These are phyloP conservation scores for Cronartium quercuum DNA, from an alignment of 1,284 basidiomycete species.

Conservation along the genomic window DNA sequence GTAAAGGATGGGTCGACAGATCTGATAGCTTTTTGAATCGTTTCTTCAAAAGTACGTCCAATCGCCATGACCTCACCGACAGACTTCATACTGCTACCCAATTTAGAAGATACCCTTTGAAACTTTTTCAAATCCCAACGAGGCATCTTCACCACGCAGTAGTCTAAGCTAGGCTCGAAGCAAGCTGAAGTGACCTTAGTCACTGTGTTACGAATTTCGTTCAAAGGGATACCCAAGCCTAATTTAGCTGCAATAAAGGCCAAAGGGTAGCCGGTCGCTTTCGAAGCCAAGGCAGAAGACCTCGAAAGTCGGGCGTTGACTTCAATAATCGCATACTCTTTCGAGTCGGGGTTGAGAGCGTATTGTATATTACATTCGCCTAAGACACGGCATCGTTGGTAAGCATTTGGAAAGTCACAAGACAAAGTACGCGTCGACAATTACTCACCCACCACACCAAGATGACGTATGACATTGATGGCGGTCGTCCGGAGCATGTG, in stretches of 20 bases:
- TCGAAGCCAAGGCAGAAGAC: constrained; percentile 94
- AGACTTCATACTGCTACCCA: constrained; percentile 95
- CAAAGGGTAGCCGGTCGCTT: constrained; percentile 95
- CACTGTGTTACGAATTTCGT: constrained; percentile 95
- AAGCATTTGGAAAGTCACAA: neutral
- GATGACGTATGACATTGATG: constrained; percentile 93
- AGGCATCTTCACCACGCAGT: constrained; percentile 96
- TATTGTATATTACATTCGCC: constrained; percentile 99
- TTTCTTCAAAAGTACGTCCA: constrained; percentile 95
- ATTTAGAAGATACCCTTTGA: constrained; percentile 73
- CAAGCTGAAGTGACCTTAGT: constrained; percentile 94
- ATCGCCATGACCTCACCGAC: constrained; percentile 99
- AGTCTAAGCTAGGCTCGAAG: constrained; percentile 96
- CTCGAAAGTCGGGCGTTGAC: constrained; percentile 98
- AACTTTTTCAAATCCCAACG: constrained; percentile 99
- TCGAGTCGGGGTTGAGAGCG: constrained; percentile 86
- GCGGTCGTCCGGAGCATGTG: constrained; percentile 98
- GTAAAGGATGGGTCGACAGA: constrained; percentile 90
- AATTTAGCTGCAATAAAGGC: constrained; percentile 98
- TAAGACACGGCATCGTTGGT: neutral
- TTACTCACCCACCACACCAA: constrained; percentile 70
- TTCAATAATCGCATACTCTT: constrained; percentile 98
- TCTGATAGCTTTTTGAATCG: constrained; percentile 93
- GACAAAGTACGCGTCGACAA: neutral
- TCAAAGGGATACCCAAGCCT: constrained; percentile 89